Conservation (phyloP, 495 filamentous ascomycete genomes). For the Barbatosphaeria neglecta region DNA sequence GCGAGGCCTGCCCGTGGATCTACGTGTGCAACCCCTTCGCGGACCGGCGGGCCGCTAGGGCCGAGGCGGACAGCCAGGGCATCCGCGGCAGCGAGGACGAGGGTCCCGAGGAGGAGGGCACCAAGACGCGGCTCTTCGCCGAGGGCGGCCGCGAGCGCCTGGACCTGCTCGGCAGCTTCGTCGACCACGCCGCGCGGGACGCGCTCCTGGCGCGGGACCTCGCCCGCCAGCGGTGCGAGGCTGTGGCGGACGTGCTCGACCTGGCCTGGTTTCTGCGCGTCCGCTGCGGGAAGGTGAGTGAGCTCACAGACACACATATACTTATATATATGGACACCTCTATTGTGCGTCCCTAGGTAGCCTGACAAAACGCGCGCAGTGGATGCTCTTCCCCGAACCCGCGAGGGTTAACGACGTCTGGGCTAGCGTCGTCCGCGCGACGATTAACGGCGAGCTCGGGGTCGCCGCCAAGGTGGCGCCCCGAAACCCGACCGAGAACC, state of each 20-base stretch:
- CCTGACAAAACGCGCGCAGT: constrained; percentile 22
- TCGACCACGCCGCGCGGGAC: constrained; percentile 4
- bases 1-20: constrained; percentile 47
- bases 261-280: constrained; percentile 27
- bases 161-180: constrained; percentile 19
- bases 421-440: constrained; percentile 49
- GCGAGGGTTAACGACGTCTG: constrained; percentile 51
- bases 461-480: constrained; percentile 59
- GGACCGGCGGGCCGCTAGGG: constrained; percentile 8
- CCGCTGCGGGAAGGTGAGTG: constrained; percentile 48
- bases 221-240: constrained; percentile 33
- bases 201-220: constrained; percentile 28
- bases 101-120: constrained; percentile 14
- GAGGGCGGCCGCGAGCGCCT: constrained; percentile 24
- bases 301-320: background rate
- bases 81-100: constrained; percentile 30
- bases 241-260: constrained; percentile 42
- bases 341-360: background rate
- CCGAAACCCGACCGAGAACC: constrained; percentile 3
- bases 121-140: constrained; percentile 11
- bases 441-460: constrained; percentile 53
- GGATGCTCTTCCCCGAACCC: constrained; percentile 65
- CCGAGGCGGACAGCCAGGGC: constrained; percentile 15
- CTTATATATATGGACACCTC: background rate
- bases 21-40: constrained; percentile 47